A percentile compares a stretch with the other conserved stretches of the same genome.
Conservation (phyloP, 352 stramenopile species). For the Phytophthora colocasiae region DNA sequence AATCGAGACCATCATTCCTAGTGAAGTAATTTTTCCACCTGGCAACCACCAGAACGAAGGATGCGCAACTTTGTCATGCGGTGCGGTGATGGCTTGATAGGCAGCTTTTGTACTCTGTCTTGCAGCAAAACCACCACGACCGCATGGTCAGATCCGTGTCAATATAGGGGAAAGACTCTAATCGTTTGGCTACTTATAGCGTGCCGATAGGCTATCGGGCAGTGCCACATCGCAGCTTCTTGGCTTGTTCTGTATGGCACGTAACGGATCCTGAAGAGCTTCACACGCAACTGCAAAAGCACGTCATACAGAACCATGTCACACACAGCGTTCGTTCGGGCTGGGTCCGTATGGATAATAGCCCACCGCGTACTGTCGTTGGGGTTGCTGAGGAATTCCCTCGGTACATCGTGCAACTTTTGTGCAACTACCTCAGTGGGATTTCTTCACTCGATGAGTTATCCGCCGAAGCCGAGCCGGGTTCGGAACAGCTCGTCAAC, state of each 20-base stretch:
- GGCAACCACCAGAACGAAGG: slow-evolving; percentile 5
- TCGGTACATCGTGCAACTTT: no score
- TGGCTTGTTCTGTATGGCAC: background rate
- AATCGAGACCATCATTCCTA: slow-evolving; percentile 20
- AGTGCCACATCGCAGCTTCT: background rate
- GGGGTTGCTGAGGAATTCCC: no score
- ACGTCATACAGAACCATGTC: background rate
- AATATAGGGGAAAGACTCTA: slow-evolving; percentile 11
- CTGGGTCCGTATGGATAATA: no score
- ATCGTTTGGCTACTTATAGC: background rate
- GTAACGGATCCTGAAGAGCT: background rate
- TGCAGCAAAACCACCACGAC: background rate
- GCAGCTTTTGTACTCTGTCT: background rate
- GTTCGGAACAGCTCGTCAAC: no score
- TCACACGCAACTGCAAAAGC: background rate
- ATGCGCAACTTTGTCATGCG: slow-evolving; percentile 19
- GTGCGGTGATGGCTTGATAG: slow-evolving; percentile 1
- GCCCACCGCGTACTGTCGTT: no score
- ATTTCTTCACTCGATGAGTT: no score
- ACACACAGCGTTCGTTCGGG: background rate
- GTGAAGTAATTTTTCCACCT: background rate
- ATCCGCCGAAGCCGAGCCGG: no score
- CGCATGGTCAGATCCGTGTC: background rate
- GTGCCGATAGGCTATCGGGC: background rate
- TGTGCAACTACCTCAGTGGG: no score